phyloP scores from a whole-genome alignment of 2,329 filamentous ascomycete species.

The Calycina herbarum region DNA sequence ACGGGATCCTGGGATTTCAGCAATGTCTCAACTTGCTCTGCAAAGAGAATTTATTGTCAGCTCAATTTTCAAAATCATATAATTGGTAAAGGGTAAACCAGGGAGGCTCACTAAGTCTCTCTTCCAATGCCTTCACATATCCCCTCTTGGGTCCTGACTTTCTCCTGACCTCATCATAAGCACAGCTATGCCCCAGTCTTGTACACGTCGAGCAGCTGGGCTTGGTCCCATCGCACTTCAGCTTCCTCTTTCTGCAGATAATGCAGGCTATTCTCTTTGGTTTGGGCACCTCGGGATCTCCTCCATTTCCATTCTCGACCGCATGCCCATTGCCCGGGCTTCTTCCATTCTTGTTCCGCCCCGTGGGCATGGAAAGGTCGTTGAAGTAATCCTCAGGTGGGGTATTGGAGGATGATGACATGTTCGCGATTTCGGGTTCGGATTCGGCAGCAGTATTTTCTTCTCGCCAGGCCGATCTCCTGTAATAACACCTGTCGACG shows the following conservation, averaged over 20 bases:
- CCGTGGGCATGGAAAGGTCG: slow-evolving; percentile 48
- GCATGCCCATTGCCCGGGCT: slow-evolving; percentile 36
- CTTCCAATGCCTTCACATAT: slow-evolving; percentile 75
- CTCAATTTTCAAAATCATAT: slow-evolving; percentile 41
- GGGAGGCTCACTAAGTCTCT: slow-evolving; percentile 77
- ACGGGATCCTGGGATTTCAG: slow-evolving; percentile 73
- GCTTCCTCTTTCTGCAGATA: slow-evolving; percentile 87
- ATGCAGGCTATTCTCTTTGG: slow-evolving; percentile 95
- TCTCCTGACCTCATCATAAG: slow-evolving; percentile 68
- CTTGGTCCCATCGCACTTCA: slow-evolving; percentile 67
- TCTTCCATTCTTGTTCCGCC: slow-evolving; percentile 35
- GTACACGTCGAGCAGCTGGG: slow-evolving; percentile 69
- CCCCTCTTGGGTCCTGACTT: slow-evolving; percentile 72
- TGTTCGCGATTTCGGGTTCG: slow-evolving; percentile 19
- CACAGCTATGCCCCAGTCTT: slow-evolving; percentile 63
- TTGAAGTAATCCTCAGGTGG: slow-evolving; percentile 55
- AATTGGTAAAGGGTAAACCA: slow-evolving; percentile 29
- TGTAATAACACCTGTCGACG: background rate
- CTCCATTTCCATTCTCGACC: slow-evolving; percentile 43
- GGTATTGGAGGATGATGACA: slow-evolving; percentile 38
- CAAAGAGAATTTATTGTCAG: slow-evolving; percentile 23
- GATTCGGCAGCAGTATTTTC: background rate
- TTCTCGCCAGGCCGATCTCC: background rate
- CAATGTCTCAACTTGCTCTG: slow-evolving; percentile 90
- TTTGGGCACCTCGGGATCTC: slow-evolving; percentile 63